A percentile compares a stretch with the other conserved stretches of the same genome.
These are phyloP conservation scores for Vitis vinifera DNA, from an alignment of 164 flowering plant genomes.

Conservation along the genomic window ASM3070453v1 NC_081819.1:12598001-12598500, in stretches of 20 bases:
- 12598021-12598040: not conserved
- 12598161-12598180: not conserved
- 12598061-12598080: not conserved
- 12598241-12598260: not conserved
- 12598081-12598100: too few relatives aligned
- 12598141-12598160: not conserved
- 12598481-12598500: slow-evolving; percentile 52
- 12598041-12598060: not conserved
- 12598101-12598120: too few relatives aligned
- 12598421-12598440: slow-evolving; percentile 50
- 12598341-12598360: not conserved
- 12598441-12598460: slow-evolving; percentile 95
- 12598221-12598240: not conserved
- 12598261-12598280: not conserved
- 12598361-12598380: slow-evolving; percentile 56
- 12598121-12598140: not conserved
- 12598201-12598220: not conserved
- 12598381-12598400: slow-evolving; percentile 96
- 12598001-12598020: not conserved
- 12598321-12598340: not conserved
- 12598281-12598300: not conserved
- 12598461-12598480: slow-evolving; percentile 81
- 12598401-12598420: slow-evolving; percentile 63
- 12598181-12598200: not conserved
- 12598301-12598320: not conserved